Evolutionary conservation across 2,329 filamentous ascomycete genomes (phyloP), one percentile per base, ranked within the genome.

Genomic region (Pestalotiopsis fici): DNA sequence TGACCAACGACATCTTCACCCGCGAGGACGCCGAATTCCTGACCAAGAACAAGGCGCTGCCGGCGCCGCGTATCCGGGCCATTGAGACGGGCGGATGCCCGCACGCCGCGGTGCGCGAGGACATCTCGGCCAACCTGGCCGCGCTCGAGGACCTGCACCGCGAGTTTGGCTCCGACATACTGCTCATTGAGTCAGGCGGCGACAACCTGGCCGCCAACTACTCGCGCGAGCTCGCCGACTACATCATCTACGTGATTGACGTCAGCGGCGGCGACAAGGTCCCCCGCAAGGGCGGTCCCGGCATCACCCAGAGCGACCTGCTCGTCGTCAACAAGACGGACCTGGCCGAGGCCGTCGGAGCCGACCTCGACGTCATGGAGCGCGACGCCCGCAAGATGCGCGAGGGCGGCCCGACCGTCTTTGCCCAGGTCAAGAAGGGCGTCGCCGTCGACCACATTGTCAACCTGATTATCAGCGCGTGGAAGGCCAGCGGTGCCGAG

Each of bases 1-100:
- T 99, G 25, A 99, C 96, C 62, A 98, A 98, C 86, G 95, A 98
- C 85, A 98, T 98, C 85, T 98, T 98, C 86, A 98, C 95, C 25
- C 92, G 92, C 71, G 96, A 99, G 83, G 96, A 99, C 85, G 95
- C 95, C 84, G 96, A 98, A 81, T 99, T 99, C 84, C 90, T 99
- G 28, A 97, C 94, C 68, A 90, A 90, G 67, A 87, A 98, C 86
- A 87, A 88, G 71, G 96, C 96, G 5, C 90, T 98, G 0, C 92
- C 95, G 0, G 87, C 95, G 4, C 80, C 87, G 31, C 93, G 95
- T 68, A 98, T 98, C 83, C 90, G 92, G 69, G 96, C 96, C 77
- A 98, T 99, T 80, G 96, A 99, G 83, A 99, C 96, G 2, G 96
- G 96, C 72, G 96, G 96, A 13, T 98, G 96, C 78, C 96, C 96